phyloP scores from a whole-genome alignment of 139 green algal genomes.

The Coccomyxa sp. region DNA sequence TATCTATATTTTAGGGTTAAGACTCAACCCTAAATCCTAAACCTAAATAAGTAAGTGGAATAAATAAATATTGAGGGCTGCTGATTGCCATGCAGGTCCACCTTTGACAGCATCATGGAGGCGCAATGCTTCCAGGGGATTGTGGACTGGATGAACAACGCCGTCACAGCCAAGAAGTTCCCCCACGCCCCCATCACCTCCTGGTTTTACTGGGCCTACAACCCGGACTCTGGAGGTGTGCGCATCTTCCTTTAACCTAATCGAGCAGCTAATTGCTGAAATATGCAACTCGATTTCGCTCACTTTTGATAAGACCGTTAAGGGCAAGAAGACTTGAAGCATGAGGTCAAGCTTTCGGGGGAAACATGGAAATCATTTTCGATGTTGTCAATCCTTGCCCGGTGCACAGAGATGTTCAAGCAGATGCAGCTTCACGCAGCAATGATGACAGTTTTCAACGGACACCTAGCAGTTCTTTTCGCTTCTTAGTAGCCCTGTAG shows the following conservation, averaged over 20 bases:
- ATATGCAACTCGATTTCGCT: neutral
- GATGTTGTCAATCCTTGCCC: too few relatives aligned
- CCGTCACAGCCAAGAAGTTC: neutral
- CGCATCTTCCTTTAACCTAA: neutral
- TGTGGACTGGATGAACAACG: conserved; percentile 6
- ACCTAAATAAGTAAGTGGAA: too few relatives aligned
- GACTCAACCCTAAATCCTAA: too few relatives aligned
- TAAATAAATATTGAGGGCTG: neutral
- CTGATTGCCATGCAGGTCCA: neutral
- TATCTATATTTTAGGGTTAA: too few relatives aligned
- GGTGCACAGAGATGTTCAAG: neutral
- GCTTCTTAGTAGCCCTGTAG: too few relatives aligned
- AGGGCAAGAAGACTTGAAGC: too few relatives aligned
- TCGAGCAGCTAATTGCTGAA: neutral
- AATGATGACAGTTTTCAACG: too few relatives aligned
- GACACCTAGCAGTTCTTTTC: too few relatives aligned
- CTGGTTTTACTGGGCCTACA: conserved; percentile 3
- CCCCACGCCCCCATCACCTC: neutral
- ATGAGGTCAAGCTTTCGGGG: too few relatives aligned
- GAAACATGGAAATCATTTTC: too few relatives aligned
- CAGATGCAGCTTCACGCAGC: too few relatives aligned
- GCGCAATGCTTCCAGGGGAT: neutral
- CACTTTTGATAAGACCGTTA: too few relatives aligned
- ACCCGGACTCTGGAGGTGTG: neutral
- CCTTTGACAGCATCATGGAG: neutral